Percentiles rank a stretch among this genome's conserved stretches.
phyloP scores from a whole-genome alignment of 2,329 filamentous ascomycete genomes.

The Celoporthe dispersa region DNA sequence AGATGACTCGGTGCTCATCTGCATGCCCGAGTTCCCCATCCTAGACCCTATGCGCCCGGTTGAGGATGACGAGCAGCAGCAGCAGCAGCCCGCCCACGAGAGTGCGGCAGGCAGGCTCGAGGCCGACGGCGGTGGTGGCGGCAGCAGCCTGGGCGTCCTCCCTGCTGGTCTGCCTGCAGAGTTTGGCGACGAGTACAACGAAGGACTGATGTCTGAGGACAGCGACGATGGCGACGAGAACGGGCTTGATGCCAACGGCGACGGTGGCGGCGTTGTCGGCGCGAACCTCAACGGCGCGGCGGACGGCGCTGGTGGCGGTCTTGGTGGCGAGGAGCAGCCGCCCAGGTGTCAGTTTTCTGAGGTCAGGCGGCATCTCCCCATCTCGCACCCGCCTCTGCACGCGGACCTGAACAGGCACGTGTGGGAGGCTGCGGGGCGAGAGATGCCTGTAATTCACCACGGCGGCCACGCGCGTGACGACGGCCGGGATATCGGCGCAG shows the following conservation, averaged over 20 bases:
- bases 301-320: constrained; percentile 17
- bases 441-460: constrained; percentile 25
- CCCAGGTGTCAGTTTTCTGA: constrained; percentile 38
- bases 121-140: background rate
- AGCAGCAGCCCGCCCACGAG: background rate
- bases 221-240: constrained; percentile 29
- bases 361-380: constrained; percentile 41
- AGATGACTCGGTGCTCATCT: constrained; percentile 59
- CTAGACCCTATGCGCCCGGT: constrained; percentile 20
- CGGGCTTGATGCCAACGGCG: constrained; percentile 17
- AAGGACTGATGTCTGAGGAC: constrained; percentile 24
- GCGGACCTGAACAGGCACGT: constrained; percentile 51
- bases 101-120: background rate
- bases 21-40: constrained; percentile 50
- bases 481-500: constrained; percentile 46
- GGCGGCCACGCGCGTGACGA: constrained; percentile 14
- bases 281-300: constrained; percentile 28
- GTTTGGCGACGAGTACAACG: constrained; percentile 34
- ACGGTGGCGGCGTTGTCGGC: constrained; percentile 33
- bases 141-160: constrained; percentile 21
- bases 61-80: constrained; percentile 24
- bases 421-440: constrained; percentile 44
- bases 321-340: constrained; percentile 6
- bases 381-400: constrained; percentile 43
- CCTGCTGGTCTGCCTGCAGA: constrained; percentile 25